Base-by-base conservation (phyloP, 1,284 basidiomycete genomes). In the Moesziomyces globuligerus region DNA sequence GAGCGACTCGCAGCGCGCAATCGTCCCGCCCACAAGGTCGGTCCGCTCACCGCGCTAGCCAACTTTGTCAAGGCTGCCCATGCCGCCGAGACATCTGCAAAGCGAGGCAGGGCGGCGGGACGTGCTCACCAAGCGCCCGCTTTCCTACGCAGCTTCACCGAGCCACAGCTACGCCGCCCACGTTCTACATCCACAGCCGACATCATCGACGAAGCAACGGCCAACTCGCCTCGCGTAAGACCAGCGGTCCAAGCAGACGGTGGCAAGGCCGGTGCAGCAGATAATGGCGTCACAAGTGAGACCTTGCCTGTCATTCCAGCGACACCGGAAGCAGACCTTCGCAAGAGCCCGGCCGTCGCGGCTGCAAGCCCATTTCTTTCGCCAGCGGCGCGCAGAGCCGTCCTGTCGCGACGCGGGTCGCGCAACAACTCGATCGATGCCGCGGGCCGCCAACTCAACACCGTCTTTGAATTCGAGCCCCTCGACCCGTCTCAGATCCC, bases 51-150 rank as follows among this genome's bases (percentile, higher is more conserved):
- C 1, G 80, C 80, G 0, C 56, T 81, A 41, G 51, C 58, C 54
- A 80, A 81, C 45, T 81, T 81, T 57, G 77, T 81, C 26, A 74
- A 66, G 15, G 78, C 80, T 15, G 80, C 80, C 4, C 73, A 81
- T 43, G 79, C 80, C 3, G 76, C 78, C 10, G 79, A 81, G 23
- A 64, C 43, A 7, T 54, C 52, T 5, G 55, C 55, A 1, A 62
- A 59, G 37, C 49, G 66, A 7, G 48, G 37, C 8, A 49, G 39
- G n/a, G 36, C 37, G 3, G 13, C 13, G 7, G 40, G 50, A 20
- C 58, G 56, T 2, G 32, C 40, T n/a, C 40, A 37, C 4, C 56
- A 28, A 8, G 38, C 66, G 9, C 66, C 59, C 17, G 32, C 50
- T 25, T 57, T 62, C 24, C 26, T 62, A 11, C 54, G 66, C 26